These are phyloP conservation scores for Closterium sp. DNA, from an alignment of 139 green algal species.

Conservation along the genomic window DNA sequence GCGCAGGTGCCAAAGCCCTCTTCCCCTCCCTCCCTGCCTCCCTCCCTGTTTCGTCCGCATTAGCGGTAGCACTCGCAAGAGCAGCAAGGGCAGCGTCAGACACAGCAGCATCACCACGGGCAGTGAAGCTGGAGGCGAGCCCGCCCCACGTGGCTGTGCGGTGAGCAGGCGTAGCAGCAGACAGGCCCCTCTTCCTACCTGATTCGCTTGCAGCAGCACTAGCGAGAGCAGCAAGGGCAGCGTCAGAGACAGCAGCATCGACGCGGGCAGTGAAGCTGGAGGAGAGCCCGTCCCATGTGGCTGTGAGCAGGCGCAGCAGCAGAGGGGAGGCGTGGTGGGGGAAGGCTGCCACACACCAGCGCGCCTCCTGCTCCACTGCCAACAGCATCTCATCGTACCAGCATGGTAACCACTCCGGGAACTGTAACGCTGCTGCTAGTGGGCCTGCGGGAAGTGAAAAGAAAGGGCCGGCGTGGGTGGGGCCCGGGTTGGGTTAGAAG, in stretches of 20 bases:
- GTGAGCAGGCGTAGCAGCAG: neutral
- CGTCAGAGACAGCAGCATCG: slow-evolving; percentile 1
- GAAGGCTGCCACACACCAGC: slow-evolving; percentile 47
- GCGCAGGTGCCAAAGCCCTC: too few species aligned
- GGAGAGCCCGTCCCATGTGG: slow-evolving; percentile 30
- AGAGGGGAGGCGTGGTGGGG: slow-evolving; percentile 50
- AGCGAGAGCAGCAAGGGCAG: neutral
- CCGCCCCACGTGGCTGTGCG: neutral
- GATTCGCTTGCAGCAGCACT: neutral
- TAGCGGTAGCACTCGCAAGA: too few species aligned
- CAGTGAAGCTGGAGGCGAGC: neutral
- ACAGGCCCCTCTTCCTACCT: neutral
- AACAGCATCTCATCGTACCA: slow-evolving; percentile 70
- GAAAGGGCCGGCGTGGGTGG: too few species aligned
- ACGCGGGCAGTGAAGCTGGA: slow-evolving; percentile 32
- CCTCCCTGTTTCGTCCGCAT: too few species aligned
- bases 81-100: too few species aligned
- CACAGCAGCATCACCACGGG: too few species aligned
- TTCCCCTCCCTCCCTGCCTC: too few species aligned
- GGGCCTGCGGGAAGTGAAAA: neutral
- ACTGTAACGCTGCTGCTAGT: neutral
- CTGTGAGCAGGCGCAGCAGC: slow-evolving; percentile 39
- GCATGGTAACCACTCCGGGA: slow-evolving; percentile 61
- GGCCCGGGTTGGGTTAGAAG: too few species aligned
- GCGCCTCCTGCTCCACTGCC: slow-evolving; percentile 60